These are phyloP conservation scores for Apiotrichum sp. DNA, from an alignment of 1,284 basidiomycete species.

Conservation along the genomic window DNA sequence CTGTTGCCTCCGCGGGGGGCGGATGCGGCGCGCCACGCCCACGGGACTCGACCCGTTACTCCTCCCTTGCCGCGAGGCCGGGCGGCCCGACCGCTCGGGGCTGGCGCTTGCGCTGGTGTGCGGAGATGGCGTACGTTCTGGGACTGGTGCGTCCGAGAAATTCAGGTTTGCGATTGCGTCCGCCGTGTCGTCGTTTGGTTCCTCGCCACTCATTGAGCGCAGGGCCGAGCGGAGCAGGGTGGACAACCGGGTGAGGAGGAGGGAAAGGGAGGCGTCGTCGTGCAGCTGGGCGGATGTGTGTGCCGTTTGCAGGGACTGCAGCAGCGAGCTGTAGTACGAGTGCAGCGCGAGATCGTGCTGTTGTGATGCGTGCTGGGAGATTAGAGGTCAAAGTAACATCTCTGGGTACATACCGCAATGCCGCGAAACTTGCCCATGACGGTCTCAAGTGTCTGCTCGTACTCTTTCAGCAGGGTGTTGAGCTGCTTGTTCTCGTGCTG, in stretches of 20 bases:
- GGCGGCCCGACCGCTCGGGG: background rate
- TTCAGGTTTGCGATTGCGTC: background rate
- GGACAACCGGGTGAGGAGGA: constrained; percentile 66
- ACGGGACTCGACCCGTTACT: constrained; percentile 8
- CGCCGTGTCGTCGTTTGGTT: constrained; percentile 24
- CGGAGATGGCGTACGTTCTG: background rate
- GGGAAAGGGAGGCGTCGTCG: constrained; percentile 57
- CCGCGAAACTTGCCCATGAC: constrained; percentile 95
- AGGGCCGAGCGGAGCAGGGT: constrained; percentile 66
- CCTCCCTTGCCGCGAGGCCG: too few relatives aligned
- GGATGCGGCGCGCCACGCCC: background rate
- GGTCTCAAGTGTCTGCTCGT: constrained; percentile 88
- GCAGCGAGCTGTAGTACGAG: constrained; percentile 81
- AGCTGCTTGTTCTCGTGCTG: constrained; percentile 93
- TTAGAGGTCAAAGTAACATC: background rate
- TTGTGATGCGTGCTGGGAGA: constrained; percentile 71
- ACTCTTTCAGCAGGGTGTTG: constrained; percentile 80
- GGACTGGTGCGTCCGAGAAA: background rate
- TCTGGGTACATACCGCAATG: constrained; percentile 66
- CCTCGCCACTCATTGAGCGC: constrained; percentile 65
- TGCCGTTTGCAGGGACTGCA: constrained; percentile 66
- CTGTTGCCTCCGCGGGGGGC: constrained; percentile 7
- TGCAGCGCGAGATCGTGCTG: constrained; percentile 84
- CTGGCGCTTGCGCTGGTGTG: background rate
- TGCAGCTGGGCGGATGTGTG: constrained; percentile 58